A percentile compares a stretch with the other conserved stretches of the same genome.
These are phyloP conservation scores for Microdochium trichocladiopsis DNA, from an alignment of 2,329 filamentous ascomycete species.

Conservation along the genomic window DNA sequence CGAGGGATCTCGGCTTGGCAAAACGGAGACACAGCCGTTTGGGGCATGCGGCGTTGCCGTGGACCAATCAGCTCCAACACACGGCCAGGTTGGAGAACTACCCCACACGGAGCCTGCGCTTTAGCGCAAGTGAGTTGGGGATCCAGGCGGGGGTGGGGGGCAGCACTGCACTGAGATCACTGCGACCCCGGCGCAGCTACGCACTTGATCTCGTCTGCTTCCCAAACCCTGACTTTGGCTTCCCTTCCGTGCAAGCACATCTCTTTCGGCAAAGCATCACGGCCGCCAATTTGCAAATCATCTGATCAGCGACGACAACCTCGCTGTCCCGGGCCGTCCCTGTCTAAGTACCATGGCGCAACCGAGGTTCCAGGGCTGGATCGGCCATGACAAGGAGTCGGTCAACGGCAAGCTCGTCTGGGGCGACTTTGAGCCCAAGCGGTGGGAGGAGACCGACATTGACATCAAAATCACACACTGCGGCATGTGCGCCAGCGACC, in stretches of 20 bases:
- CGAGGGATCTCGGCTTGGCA: not conserved
- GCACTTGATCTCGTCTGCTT: too few relatives aligned
- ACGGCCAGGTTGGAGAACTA: not conserved
- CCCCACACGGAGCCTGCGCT: not conserved
- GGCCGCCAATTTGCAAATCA: too few relatives aligned
- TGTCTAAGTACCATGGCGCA: too few relatives aligned
- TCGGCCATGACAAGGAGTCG: slow-evolving; percentile 5
- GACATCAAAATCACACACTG: slow-evolving; percentile 41
- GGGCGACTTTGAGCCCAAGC: slow-evolving; percentile 32
- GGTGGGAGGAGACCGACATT: slow-evolving; percentile 38
- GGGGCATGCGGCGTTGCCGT: not conserved
- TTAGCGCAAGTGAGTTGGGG: too few relatives aligned
- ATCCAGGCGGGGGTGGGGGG: not conserved
- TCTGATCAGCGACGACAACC: too few relatives aligned
- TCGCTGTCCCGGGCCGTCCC: too few relatives aligned
- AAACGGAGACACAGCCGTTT: not conserved
- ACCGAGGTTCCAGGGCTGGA: slow-evolving; percentile 9
- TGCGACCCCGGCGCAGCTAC: not conserved
- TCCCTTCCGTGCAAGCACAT: too few relatives aligned
- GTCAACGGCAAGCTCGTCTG: slow-evolving; percentile 9
- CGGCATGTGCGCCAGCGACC: slow-evolving; percentile 37
- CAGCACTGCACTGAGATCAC: not conserved
- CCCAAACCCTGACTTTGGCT: too few relatives aligned
- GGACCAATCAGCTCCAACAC: not conserved
- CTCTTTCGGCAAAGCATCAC: too few relatives aligned